Percentiles rank a stretch among this genome's conserved stretches.
Conservation (phyloP, 78 protist species). For the Dictyostelium discoideum region dicty_2.7 NC_007088.5:8043501-8044000, state of each 20-base stretch:
- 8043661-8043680: slow-evolving; percentile 51
- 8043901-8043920: too few relatives aligned
- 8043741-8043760: slow-evolving; percentile 57
- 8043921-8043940: background rate
- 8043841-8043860: slow-evolving; percentile 32
- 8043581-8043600: background rate
- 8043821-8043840: slow-evolving; percentile 52
- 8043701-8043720: slow-evolving; percentile 31
- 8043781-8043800: slow-evolving; percentile 64
- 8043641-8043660: background rate
- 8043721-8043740: background rate
- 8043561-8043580: background rate
- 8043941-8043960: background rate
- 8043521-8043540: too few relatives aligned
- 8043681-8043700: slow-evolving; percentile 58
- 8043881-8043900: background rate
- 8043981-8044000: slow-evolving; percentile 54
- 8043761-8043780: slow-evolving; percentile 32
- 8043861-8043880: slow-evolving; percentile 30
- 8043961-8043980: background rate
- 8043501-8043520: too few relatives aligned
- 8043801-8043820: background rate
- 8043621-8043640: background rate
- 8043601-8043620: background rate
- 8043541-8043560: too few relatives aligned